Evolutionary conservation across 1,139 yeast genomes (phyloP).

Genomic region (Hyphopichia wangnamkhiaoensis): DNA sequence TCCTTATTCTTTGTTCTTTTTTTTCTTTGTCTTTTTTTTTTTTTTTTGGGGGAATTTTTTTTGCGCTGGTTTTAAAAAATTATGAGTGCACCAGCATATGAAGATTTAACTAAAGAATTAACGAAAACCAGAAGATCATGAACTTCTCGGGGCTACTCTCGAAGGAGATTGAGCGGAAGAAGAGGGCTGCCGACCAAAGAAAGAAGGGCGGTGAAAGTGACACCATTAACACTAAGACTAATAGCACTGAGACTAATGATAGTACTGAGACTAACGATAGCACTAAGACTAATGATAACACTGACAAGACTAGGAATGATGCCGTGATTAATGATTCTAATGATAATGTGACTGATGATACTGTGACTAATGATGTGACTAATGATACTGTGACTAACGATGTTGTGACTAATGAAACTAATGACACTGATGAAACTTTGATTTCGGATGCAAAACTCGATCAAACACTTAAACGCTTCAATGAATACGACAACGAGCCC

Average conservation of each 20-base stretch:
- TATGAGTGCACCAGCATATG: no score
- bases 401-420: not conserved
- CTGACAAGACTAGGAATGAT: not conserved
- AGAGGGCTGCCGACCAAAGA: not conserved
- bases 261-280: no score
- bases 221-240: no score
- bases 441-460: constrained; percentile 22
- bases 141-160: constrained; percentile 17
- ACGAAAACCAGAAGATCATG: no score
- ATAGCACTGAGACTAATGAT: no score
- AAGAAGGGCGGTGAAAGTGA: no score
- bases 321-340: not conserved
- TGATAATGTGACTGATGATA: not conserved
- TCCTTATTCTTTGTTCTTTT: no score
- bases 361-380: not conserved
- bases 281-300: not conserved
- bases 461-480: constrained; percentile 20
- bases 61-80: no score
- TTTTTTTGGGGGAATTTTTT: no score
- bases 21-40: no score
- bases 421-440: not conserved
- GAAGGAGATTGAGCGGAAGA: constrained; percentile 12
- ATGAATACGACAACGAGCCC: constrained; percentile 18
- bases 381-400: not conserved
- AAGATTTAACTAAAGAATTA: no score